Evolutionary conservation across 306 rosid genomes (phyloP).

Genomic region (Trifolium repens): DNA sequence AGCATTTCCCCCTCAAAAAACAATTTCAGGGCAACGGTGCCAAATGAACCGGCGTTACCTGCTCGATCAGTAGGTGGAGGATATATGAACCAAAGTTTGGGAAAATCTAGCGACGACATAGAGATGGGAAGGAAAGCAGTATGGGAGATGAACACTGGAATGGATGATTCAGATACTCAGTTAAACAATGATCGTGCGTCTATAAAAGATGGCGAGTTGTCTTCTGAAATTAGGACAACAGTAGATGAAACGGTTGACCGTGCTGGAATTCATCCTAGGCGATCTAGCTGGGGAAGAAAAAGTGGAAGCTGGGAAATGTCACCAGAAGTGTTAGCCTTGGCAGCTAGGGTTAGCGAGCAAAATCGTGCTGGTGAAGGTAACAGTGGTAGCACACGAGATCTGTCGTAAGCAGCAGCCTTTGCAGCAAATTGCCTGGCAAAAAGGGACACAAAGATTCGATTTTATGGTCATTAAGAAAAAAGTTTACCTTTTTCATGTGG

Average conservation of each 20-base stretch:
- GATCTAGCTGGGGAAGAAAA: slow-evolving; percentile 98
- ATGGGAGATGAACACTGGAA: slow-evolving; percentile 76
- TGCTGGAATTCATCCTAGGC: slow-evolving; percentile 78
- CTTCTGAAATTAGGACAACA: slow-evolving; percentile 76
- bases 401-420: slow-evolving; percentile 35
- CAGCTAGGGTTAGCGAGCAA: slow-evolving; percentile 84
- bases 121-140: slow-evolving; percentile 97
- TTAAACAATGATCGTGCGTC: slow-evolving; percentile 62
- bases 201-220: slow-evolving; percentile 79
- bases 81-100: slow-evolving; percentile 89
- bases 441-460: slow-evolving; percentile 39
- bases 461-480: slow-evolving; percentile 36
- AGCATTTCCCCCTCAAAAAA: slow-evolving; percentile 72
- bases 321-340: slow-evolving; percentile 93
- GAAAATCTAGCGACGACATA: slow-evolving; percentile 87
- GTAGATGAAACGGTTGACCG: slow-evolving; percentile 74
- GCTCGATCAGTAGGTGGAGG: slow-evolving; percentile 74
- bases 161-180: slow-evolving; percentile 68
- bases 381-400: slow-evolving; percentile 55
- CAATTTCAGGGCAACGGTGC: slow-evolving; percentile 80
- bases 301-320: slow-evolving; percentile 99
- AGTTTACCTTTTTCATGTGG: slow-evolving; percentile 40
- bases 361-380: slow-evolving; percentile 67
- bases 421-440: slow-evolving; percentile 18
- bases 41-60: slow-evolving; percentile 75